Evolutionary conservation across 306 rosid genomes (phyloP).

Genomic region (Hippophae gyantsensis): DNA sequence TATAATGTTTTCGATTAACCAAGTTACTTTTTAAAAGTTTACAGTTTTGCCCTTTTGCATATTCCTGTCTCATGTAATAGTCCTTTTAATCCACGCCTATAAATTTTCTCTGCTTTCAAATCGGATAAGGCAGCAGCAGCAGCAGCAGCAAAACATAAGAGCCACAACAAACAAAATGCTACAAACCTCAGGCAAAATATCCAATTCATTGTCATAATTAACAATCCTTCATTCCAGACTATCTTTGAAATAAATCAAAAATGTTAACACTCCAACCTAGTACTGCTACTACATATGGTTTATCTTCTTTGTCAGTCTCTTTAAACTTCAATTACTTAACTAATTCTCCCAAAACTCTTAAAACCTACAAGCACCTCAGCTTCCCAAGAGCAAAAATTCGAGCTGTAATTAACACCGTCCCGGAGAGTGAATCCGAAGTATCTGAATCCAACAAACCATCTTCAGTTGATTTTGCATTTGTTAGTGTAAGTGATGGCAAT

Average conservation of each 20-base stretch:
- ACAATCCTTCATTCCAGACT: background rate
- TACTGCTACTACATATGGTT: background rate
- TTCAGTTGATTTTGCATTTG: conserved; percentile 56
- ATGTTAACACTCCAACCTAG: conserved; percentile 48
- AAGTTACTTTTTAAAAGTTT: no score
- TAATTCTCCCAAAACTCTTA: conserved; percentile 24
- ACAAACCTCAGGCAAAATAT: background rate
- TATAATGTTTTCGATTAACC: no score
- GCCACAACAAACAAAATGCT: conserved; percentile 17
- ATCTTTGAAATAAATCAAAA: background rate
- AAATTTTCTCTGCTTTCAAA: background rate
- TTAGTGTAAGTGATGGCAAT: conserved; percentile 42
- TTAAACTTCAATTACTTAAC: conserved; percentile 28
- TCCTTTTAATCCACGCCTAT: no score
- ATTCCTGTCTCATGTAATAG: no score
- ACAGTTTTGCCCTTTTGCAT: no score
- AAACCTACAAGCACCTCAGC: conserved; percentile 20
- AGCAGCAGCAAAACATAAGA: no score
- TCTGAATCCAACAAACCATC: conserved; percentile 40
- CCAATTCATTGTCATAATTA: background rate
- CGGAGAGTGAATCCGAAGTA: conserved; percentile 29
- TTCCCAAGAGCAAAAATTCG: conserved; percentile 30
- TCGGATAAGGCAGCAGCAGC: conserved; percentile 38
- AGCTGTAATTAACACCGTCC: conserved; percentile 38
- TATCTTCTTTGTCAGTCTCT: conserved; percentile 26